These are phyloP conservation scores for Alopecurus myosuroides DNA, from an alignment of 176 grass and related monocot species.

Conservation along the genomic window DNA sequence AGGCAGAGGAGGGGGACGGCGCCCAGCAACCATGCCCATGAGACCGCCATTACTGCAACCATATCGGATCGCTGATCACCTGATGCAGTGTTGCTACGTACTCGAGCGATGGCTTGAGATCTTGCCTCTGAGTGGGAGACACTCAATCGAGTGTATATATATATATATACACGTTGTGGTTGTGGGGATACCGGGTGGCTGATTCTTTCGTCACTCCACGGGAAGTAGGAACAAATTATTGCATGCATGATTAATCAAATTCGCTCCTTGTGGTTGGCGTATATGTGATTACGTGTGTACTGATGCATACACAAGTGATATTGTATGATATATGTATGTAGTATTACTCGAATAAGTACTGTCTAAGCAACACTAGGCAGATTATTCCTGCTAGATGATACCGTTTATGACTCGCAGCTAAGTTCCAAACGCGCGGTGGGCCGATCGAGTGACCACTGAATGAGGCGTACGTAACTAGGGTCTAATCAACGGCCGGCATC, in stretches of 20 bases:
- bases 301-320: background rate
- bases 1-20: background rate
- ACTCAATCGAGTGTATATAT: background rate
- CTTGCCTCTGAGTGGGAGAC: background rate
- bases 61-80: background rate
- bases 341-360: no score
- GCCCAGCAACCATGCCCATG: background rate
- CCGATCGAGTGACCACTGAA: no score
- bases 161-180: no score
- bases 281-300: background rate
- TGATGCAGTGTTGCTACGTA: background rate
- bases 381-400: no score
- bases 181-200: background rate
- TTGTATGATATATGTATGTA: background rate
- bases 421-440: no score
- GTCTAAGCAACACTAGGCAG: no score
- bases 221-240: background rate
- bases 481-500: no score
- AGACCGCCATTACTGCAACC: background rate
- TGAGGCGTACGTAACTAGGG: no score
- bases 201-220: background rate
- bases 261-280: background rate
- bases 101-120: background rate
- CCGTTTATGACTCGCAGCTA: no score
- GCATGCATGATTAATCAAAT: background rate